Evolutionary conservation across 371 early-diverging fungal species (phyloP), one percentile per base, ranked within the genome.

Genomic region (Mucor lusitanicus): DNA sequence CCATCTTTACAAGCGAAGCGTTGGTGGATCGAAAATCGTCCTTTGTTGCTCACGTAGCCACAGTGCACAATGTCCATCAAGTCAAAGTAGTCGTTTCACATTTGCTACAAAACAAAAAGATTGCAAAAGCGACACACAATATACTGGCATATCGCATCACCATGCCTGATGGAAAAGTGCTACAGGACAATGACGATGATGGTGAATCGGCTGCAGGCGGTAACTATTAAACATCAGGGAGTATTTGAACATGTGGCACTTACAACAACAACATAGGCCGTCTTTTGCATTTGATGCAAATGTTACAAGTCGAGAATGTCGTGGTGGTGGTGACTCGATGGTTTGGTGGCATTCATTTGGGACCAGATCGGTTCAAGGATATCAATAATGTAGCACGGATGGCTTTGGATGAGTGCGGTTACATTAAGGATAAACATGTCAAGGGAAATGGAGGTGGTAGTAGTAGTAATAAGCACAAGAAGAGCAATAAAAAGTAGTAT

Each of bases 51-150:
- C 95, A 95, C 67, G 83, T 90, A 30, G 92, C 95, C 0, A 64
- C 76, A 2, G 91, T 97, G 0, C 74, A 65, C 1, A 83, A 73
- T 28, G 73, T 83, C 1, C 76, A 78, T 13, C 85, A 95, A 59
- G 91, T 91, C 3, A 77, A 85, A 4, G 67, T 65, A 0, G 92
- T 94, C 17, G 70, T 85, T 2, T 69, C 77, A 17, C 79, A 84
- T 8, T 77, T 97, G 53, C 70, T 92, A 65, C 77, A 85, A 53
- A 89, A 94, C 70, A 90, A 88, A 66, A 89, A 89, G 59, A 90
- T 94, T 61, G 89, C 94, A 1, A 84, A 87, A 55, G 95, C 96
- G 0, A 94, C 96, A 0, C 97, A 97, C 76, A 95, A 95, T 71
- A 95, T 96, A 19, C 71, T 88, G 70, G 97, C 97, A 0, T 97